Base-by-base conservation (phyloP, 2,329 filamentous ascomycete genomes). In the Colletotrichum agaves region DNA sequence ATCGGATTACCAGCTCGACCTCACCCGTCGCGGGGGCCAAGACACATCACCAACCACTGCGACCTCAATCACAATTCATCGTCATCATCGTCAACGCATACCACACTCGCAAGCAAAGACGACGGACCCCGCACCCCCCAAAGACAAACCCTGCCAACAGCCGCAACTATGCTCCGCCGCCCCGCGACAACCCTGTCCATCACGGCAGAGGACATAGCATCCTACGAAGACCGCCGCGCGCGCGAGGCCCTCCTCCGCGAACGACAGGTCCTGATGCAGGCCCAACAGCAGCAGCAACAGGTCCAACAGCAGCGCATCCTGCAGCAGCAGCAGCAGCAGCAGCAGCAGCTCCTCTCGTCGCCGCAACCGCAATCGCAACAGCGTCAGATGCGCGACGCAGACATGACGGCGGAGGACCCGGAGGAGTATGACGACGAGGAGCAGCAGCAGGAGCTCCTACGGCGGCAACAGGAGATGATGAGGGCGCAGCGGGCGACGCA, bases 151-250 rank as follows among this genome's bases (percentile, higher is more conserved):
- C 44, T 27, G 33, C 31, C 39, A 27, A 44, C 15, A 23, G 19
- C 8, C 12, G 50, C 41, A 68, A 78, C 39, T 7, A 90, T 91
- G 89, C 88, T 91, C 72, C 88, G 89, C 72, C 87, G 91, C 50
- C 85, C 88, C 15, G 85, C 91, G 11, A 93, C 91, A 52, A 86
- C 87, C 13, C 87, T 93, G 70, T 82, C 85, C 61, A 85, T 93
- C 71, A 93, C 90, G 2, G 83, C 88, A 53, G 89, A 92, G 74
- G 91, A 93, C 77, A 84, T 93, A 43, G 88, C 90, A 43, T 82
- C 86, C 61, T 93, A 92, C 79, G 90, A 93, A 74, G 89, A 90
- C 76, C 84, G 84, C 31, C 85, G 88, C 69, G 81, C 80, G 23
- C 78, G 78, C 60, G 78, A 83, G 69, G 80, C 79, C 35, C 61